Base-by-base conservation (phyloP, 805 yeast species). In the Metschnikowia drakensbergensis region DNA sequence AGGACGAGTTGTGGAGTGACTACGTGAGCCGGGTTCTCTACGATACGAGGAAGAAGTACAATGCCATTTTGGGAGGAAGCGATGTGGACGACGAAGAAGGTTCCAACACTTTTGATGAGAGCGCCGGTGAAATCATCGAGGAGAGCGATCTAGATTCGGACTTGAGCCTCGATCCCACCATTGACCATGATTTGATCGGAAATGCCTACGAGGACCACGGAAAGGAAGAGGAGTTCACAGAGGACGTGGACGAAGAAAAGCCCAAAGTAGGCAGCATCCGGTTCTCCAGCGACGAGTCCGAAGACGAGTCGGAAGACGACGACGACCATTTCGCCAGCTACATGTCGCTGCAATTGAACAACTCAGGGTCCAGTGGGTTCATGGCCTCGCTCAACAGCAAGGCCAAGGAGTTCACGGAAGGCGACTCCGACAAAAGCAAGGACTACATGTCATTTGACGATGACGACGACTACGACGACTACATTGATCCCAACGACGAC, bases 41-140 rank as follows among this genome's bases (percentile, higher is more conserved):
- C 53, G 96, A 88, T 59, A 89, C 96, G 2, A 78, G 99, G 55
- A 96, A 90, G 63, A 91, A 90, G 69, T 94, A 94, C 67, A 94
- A 92, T 66, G 90, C 96, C 8, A 86, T 92, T 30, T 75, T 94
- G 37, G 99, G 99, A 22, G 95, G 92, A n/a, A 54, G 59, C 27
- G 59, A 55, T 28, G 80, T 74, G 23, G 81, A 73, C 27, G 76
- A 73, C n/a, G 60, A 57, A 8, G 60, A 57, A 22, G 59, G 53
- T 2, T 55, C 59, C n/a, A 49, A 55, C 44, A 54, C 58, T 3
- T 55, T 57, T 26, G 60, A 57, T 32, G 75, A 71, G 54, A 71
- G 72, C 10, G 50, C 63, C 13, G 74, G 69, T 2, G 75, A 71
- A 45, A 60, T 69, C 17, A 67, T 68, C 29, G 75, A 69, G 43